Conservation (phyloP, 2,329 filamentous ascomycete genomes). For the Exutisphaerella laricina region DNA sequence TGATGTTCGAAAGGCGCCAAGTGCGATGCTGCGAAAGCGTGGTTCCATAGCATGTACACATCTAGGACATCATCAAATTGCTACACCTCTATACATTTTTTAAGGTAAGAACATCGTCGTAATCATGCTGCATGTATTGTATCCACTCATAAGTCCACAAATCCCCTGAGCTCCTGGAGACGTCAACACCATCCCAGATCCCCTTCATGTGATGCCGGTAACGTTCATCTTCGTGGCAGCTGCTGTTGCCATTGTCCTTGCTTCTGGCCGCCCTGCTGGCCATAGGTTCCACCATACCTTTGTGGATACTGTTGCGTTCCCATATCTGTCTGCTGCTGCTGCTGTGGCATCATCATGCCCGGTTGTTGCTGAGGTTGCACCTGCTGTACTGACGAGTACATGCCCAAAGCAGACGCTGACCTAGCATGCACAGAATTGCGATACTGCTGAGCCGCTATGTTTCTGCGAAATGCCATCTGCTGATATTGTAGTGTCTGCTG, state of each 20-base stretch:
- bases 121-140: not conserved
- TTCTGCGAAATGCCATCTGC: constrained; percentile 20
- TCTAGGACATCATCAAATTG: not conserved
- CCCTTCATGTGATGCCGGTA: not conserved
- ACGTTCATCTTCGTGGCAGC: not conserved
- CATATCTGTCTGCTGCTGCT: not conserved
- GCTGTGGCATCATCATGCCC: constrained; percentile 1
- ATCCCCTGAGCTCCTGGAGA: not conserved
- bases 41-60: constrained; percentile 1
- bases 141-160: not conserved
- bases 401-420: constrained; percentile 5
- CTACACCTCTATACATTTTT: not conserved
- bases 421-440: constrained; percentile 7
- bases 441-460: constrained; percentile 14
- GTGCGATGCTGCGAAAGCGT: too few species aligned
- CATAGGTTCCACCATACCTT: not conserved
- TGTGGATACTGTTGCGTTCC: too few species aligned
- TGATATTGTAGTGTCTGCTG: constrained; percentile 19
- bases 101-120: not conserved
- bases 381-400: constrained; percentile 3
- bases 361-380: constrained; percentile 2
- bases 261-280: not conserved
- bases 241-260: constrained; percentile 1
- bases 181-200: not conserved
- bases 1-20: too few species aligned